A percentile compares a stretch with the other conserved stretches of the same genome.
Evolutionary conservation across 805 yeast genomes (phyloP).

Genomic region (Lipomyces anomalus): DNA sequence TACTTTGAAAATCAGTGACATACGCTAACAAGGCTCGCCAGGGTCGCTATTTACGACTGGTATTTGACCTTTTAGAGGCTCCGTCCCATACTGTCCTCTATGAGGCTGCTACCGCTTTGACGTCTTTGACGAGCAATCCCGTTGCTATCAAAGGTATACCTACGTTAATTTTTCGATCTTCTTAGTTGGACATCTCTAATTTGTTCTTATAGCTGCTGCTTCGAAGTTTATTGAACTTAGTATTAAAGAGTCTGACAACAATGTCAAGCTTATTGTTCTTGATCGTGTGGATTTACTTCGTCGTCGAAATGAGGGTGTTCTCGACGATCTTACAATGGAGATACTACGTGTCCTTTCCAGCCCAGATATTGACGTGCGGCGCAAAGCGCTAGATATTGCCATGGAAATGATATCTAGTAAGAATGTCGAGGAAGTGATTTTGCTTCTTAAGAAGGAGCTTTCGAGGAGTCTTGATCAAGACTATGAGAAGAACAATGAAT

Average conservation of each 20-base stretch:
- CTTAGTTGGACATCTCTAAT: too few species aligned
- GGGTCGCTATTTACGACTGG: slow-evolving; percentile 63
- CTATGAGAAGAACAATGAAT: slow-evolving; percentile 78
- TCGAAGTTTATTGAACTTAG: slow-evolving; percentile 82
- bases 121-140: slow-evolving; percentile 53
- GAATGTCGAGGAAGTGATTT: slow-evolving; percentile 90
- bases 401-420: slow-evolving; percentile 73
- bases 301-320: slow-evolving; percentile 66
- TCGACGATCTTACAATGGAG: slow-evolving; percentile 80
- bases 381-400: slow-evolving; percentile 80
- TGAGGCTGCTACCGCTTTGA: slow-evolving; percentile 83
- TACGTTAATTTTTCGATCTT: too few species aligned
- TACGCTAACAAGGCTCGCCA: slow-evolving; percentile 56
- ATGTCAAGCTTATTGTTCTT: slow-evolving; percentile 85
- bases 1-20: too few species aligned
- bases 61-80: slow-evolving; percentile 66
- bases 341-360: slow-evolving; percentile 78
- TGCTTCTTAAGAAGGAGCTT: slow-evolving; percentile 85
- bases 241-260: slow-evolving; percentile 88
- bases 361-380: slow-evolving; percentile 86
- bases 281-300: slow-evolving; percentile 78
- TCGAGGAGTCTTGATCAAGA: slow-evolving; percentile 60
- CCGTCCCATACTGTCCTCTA: slow-evolving; percentile 70
- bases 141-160: slow-evolving; percentile 58
- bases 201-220: too few species aligned